These are phyloP conservation scores for Imleria badia DNA, from an alignment of 768 basidiomycete genomes.

Conservation along the genomic window DNA sequence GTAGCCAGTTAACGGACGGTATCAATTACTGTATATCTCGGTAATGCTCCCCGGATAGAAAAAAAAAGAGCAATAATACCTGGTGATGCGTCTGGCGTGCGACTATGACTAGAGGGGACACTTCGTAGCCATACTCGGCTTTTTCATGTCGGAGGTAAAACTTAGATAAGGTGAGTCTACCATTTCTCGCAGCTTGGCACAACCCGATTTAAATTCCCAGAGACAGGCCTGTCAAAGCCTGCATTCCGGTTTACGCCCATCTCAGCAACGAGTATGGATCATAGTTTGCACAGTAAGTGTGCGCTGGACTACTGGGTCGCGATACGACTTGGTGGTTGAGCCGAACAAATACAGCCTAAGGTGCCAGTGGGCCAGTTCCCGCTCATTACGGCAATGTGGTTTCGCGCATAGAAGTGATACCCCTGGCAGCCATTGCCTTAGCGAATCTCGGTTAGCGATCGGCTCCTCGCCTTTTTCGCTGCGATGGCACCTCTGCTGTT, in stretches of 20 bases:
- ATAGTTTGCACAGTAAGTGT: background rate
- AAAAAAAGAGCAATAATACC: conserved; percentile 18
- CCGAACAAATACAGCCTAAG: conserved; percentile 20
- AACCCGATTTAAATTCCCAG: background rate
- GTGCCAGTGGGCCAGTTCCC: conserved; percentile 12
- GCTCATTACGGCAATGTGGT: conserved; percentile 29
- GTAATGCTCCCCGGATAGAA: conserved; percentile 28
- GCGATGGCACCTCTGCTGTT: background rate
- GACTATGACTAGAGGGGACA: conserved; percentile 15
- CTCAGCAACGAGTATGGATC: background rate
- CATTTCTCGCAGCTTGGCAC: background rate
- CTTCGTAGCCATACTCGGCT: conserved; percentile 19
- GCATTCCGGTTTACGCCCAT: conserved; percentile 18
- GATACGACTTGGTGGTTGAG: conserved; percentile 11
- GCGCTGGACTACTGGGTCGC: conserved; percentile 1
- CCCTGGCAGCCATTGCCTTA: background rate
- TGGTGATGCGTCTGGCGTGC: conserved; percentile 18
- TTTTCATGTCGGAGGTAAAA: conserved; percentile 8
- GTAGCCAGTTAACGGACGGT: conserved; percentile 28
- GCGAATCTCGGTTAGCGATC: conserved; percentile 28
- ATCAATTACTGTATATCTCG: conserved; percentile 33
- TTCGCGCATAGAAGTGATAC: conserved; percentile 14
- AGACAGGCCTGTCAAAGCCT: background rate
- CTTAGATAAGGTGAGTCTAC: conserved; percentile 20
- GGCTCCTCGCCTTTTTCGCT: conserved; percentile 5